These are phyloP conservation scores for Dictyostelium intermedium DNA, from an alignment of 78 protist species.

Conservation along the genomic window DNA sequence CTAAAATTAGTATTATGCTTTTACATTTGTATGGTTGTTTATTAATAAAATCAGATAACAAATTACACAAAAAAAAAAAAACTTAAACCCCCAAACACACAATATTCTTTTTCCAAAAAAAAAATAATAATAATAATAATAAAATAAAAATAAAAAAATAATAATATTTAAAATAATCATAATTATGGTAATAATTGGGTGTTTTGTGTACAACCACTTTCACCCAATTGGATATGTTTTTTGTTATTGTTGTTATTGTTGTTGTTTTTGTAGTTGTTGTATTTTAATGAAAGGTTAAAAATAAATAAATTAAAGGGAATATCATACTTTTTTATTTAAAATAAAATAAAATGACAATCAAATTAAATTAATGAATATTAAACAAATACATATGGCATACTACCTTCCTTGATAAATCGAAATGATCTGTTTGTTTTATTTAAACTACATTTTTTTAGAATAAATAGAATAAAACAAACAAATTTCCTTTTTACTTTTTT, in stretches of 20 bases:
- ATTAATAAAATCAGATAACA: not conserved
- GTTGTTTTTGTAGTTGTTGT: too few species aligned
- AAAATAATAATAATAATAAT: too few species aligned
- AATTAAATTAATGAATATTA: too few species aligned
- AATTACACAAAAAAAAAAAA: not conserved
- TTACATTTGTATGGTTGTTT: not conserved
- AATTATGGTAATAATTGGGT: not conserved
- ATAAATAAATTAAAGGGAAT: too few species aligned
- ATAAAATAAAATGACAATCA: too few species aligned
- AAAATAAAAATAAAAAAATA: not conserved
- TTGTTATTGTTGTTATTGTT: too few species aligned
- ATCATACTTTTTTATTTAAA: too few species aligned
- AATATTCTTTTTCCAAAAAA: not conserved
- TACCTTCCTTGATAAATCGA: not conserved
- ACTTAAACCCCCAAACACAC: not conserved
- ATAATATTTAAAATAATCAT: too few species aligned
- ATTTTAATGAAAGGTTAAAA: too few species aligned
- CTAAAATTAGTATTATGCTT: not conserved
- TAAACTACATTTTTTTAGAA: not conserved
- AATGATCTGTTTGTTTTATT: not conserved
- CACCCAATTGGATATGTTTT: not conserved
- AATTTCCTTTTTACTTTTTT: too few species aligned
- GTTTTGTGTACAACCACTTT: not conserved
- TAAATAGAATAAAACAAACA: too few species aligned
- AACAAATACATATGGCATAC: not conserved